Percentiles rank a stretch among this genome's conserved stretches.
These are phyloP conservation scores for Diutina siamensis DNA, from an alignment of 1,139 yeast genomes.

Conservation along the genomic window DNA sequence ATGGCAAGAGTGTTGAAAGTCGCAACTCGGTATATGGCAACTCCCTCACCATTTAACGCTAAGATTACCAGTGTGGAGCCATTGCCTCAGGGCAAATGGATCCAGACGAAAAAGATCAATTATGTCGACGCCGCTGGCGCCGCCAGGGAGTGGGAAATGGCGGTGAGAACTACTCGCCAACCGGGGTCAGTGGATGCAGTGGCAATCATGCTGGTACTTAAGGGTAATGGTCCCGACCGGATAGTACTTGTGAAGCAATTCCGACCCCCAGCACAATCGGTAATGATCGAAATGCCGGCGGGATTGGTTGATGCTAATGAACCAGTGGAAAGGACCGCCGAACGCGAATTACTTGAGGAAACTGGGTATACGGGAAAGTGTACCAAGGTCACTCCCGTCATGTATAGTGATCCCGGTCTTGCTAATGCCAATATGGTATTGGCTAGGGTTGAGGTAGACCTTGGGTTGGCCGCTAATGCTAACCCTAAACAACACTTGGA, in stretches of 20 bases:
- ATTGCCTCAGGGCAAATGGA: slow-evolving; percentile 29
- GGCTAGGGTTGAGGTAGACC: slow-evolving; percentile 71
- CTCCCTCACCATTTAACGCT: slow-evolving; percentile 21
- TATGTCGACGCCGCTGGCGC: slow-evolving; percentile 61
- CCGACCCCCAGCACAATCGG: slow-evolving; percentile 83
- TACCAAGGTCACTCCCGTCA: slow-evolving; percentile 21
- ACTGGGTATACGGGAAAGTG: slow-evolving; percentile 76
- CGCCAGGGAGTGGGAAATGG: slow-evolving; percentile 80
- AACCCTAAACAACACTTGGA: slow-evolving; percentile 68
- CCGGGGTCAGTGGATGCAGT: slow-evolving; percentile 74
- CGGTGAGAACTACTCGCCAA: slow-evolving; percentile 67
- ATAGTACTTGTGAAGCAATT: slow-evolving; percentile 73
- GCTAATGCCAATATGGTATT: slow-evolving; percentile 80
- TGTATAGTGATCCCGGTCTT: slow-evolving; percentile 88
- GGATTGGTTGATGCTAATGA: slow-evolving; percentile 86
- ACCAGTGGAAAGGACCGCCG: slow-evolving; percentile 65
- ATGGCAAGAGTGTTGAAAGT: neutral
- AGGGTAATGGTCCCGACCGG: slow-evolving; percentile 17
- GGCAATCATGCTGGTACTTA: slow-evolving; percentile 67
- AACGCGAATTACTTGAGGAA: slow-evolving; percentile 80
- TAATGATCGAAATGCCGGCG: slow-evolving; percentile 90
- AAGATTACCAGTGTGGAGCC: slow-evolving; percentile 21
- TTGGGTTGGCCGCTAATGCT: slow-evolving; percentile 48
- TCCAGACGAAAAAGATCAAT: slow-evolving; percentile 43
- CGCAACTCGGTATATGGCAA: neutral